phyloP scores from a whole-genome alignment of 2,329 filamentous ascomycete genomes.

The Didymella pomorum region DNA sequence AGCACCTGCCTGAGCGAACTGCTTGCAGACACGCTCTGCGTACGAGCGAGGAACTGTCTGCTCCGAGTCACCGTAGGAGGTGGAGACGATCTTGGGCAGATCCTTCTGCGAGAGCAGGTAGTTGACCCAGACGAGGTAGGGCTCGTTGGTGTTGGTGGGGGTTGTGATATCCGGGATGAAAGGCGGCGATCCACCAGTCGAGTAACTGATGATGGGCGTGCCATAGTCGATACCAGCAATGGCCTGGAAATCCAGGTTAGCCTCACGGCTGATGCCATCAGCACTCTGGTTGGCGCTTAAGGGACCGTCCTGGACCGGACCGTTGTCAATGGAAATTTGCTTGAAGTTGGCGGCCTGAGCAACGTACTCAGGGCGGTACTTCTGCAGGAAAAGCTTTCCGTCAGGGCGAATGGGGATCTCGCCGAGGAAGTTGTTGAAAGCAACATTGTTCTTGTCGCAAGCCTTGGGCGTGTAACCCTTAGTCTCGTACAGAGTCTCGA shows the following conservation, averaged over 20 bases:
- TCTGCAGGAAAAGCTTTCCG: slow-evolving; percentile 63
- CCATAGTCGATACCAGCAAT: slow-evolving; percentile 64
- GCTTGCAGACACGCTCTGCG: slow-evolving; percentile 67
- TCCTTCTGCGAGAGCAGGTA: slow-evolving; percentile 64
- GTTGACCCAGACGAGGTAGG: slow-evolving; percentile 70
- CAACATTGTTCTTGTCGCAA: slow-evolving; percentile 55
- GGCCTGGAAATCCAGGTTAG: slow-evolving; percentile 71
- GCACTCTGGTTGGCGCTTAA: slow-evolving; percentile 45
- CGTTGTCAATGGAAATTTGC: slow-evolving; percentile 65
- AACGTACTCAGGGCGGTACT: slow-evolving; percentile 61
- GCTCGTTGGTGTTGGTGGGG: slow-evolving; percentile 68
- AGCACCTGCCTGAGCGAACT: slow-evolving; percentile 71
- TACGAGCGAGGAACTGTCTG: slow-evolving; percentile 69
- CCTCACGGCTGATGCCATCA: slow-evolving; percentile 59
- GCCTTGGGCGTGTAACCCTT: slow-evolving; percentile 60
- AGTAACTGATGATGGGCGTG: slow-evolving; percentile 65
- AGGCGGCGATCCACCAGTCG: slow-evolving; percentile 65
- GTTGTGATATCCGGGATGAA: slow-evolving; percentile 59
- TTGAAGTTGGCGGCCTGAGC: slow-evolving; percentile 63
- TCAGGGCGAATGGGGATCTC: slow-evolving; percentile 63
- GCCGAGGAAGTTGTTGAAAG: slow-evolving; percentile 59
- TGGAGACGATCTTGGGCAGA: slow-evolving; percentile 69
- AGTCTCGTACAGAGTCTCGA: slow-evolving; percentile 63
- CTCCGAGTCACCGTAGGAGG: slow-evolving; percentile 73
- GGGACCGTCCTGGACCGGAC: slow-evolving; percentile 57